phyloP scores from a whole-genome alignment of 441 rosid species.

The Gossypium davidsonii region DNA sequence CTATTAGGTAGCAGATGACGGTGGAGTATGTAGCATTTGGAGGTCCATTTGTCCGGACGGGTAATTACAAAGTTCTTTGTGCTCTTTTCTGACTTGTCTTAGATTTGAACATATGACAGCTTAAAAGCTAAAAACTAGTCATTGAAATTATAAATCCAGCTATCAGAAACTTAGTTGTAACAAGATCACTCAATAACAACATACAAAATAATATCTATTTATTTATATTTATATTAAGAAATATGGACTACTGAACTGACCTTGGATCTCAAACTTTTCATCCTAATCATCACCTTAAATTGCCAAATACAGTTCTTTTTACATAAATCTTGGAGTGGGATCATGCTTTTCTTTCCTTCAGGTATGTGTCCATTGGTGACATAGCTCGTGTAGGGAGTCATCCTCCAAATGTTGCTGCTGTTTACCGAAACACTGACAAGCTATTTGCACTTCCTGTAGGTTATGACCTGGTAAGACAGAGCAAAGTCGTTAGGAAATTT shows the following conservation, averaged over 20 bases:
- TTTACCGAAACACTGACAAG: slow-evolving; percentile 44
- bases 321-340: neutral
- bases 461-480: slow-evolving; percentile 76
- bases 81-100: neutral
- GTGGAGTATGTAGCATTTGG: slow-evolving; percentile 79
- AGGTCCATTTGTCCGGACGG: slow-evolving; percentile 86
- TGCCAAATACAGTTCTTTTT: neutral
- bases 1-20: slow-evolving; percentile 59
- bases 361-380: slow-evolving; percentile 84
- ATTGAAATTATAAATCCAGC: neutral
- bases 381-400: slow-evolving; percentile 80
- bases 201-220: neutral
- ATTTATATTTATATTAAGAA: neutral
- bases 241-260: neutral
- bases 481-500: neutral
- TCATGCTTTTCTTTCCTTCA: slow-evolving; percentile 18
- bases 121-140: neutral
- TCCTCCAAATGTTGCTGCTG: slow-evolving; percentile 88
- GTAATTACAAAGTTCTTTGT: slow-evolving; percentile 35
- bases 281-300: neutral
- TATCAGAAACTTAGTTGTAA: neutral
- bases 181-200: neutral
- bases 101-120: neutral
- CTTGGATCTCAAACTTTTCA: neutral
- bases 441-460: slow-evolving; percentile 73